phyloP scores from a whole-genome alignment of 1,284 basidiomycete genomes.

The Fereydounia khargensis region DNA sequence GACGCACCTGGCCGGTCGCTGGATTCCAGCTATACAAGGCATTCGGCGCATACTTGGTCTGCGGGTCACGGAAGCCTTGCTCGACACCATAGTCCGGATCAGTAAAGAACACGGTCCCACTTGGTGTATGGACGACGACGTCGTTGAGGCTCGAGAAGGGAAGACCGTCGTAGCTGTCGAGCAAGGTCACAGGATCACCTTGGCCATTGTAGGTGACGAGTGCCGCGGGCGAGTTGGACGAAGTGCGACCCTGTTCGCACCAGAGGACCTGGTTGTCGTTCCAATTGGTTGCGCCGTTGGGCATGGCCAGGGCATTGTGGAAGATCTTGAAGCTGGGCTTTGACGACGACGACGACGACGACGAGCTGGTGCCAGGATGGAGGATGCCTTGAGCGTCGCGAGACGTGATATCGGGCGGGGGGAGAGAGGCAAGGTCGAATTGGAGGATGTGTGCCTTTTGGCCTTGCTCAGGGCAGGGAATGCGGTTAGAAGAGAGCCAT shows the following conservation, averaged over 20 bases:
- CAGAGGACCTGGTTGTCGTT: constrained; percentile 26
- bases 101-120: constrained; percentile 31
- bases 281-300: constrained; percentile 28
- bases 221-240: constrained; percentile 11
- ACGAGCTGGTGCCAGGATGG: neutral
- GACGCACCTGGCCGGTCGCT: constrained; percentile 10
- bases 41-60: constrained; percentile 29
- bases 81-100: constrained; percentile 41
- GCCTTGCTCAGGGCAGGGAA: constrained; percentile 5
- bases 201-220: constrained; percentile 18
- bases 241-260: constrained; percentile 30
- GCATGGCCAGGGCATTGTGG: constrained; percentile 16
- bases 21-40: constrained; percentile 32
- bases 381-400: neutral
- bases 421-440: neutral
- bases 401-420: neutral
- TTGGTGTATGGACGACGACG: constrained; percentile 23
- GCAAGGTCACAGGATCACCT: constrained; percentile 1
- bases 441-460: constrained; percentile 15
- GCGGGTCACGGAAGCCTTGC: constrained; percentile 23
- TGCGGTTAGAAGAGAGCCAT: constrained; percentile 24
- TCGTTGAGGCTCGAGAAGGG: constrained; percentile 41
- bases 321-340: neutral
- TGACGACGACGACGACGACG: neutral
- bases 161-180: constrained; percentile 12